Conservation (phyloP, 495 filamentous ascomycete species). For the Hypoxylon perforatum region DNA sequence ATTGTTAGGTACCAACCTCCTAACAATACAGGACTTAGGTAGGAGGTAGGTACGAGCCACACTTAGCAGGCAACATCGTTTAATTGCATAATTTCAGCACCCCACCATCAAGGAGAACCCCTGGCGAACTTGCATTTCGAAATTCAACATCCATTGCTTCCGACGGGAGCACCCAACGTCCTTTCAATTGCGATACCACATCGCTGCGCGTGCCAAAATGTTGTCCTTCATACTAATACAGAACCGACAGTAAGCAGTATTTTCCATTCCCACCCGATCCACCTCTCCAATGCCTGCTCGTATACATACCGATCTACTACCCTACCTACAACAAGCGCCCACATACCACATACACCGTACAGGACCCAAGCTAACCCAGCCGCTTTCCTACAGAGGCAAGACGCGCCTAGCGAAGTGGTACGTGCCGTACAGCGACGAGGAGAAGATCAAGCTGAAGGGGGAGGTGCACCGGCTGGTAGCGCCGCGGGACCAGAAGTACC, state of each 20-base stretch:
- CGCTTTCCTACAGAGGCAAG: slow-evolving; percentile 77
- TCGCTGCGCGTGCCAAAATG: slow-evolving; percentile 53
- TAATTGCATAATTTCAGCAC: slow-evolving; percentile 1
- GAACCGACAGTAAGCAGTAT: slow-evolving; percentile 81
- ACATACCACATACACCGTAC: neutral
- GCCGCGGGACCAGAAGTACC: slow-evolving; percentile 97
- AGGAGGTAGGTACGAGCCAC: too few relatives aligned
- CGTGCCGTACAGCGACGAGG: slow-evolving; percentile 95
- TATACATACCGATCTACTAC: neutral
- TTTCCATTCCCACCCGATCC: neutral
- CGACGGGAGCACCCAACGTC: neutral
- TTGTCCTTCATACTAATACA: slow-evolving; percentile 97
- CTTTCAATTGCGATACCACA: slow-evolving; percentile 4
- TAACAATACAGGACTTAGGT: too few relatives aligned
- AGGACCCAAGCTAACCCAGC: slow-evolving; percentile 1
- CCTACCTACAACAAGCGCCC: neutral
- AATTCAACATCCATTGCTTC: slow-evolving; percentile 1
- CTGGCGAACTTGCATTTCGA: slow-evolving; percentile 13
- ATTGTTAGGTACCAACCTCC: too few relatives aligned
- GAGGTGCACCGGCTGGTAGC: slow-evolving; percentile 96
- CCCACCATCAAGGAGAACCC: slow-evolving; percentile 4
- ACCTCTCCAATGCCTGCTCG: neutral
- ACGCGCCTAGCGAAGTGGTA: slow-evolving; percentile 99
- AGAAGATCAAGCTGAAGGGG: slow-evolving; percentile 96
- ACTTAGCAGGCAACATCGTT: neutral